Conservation (phyloP, 148 eudicot genomes). For the Pouteria glomerata region DNA sequence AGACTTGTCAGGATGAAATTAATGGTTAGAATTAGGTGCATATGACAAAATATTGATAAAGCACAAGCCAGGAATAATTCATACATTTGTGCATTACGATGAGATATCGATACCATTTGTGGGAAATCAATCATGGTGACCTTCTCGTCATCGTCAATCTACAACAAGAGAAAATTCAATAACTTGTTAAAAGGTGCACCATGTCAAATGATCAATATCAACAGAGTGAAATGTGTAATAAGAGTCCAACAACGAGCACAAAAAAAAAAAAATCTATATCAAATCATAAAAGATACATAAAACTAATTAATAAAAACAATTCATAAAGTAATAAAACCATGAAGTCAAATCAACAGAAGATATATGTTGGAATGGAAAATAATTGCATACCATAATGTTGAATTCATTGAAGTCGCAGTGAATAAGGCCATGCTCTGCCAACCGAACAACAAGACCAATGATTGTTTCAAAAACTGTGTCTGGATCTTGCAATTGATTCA, state of each 20-base stretch:
- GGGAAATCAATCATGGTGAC: slow-evolving; percentile 95
- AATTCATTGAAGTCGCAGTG: slow-evolving; percentile 98
- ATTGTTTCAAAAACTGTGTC: slow-evolving; percentile 74
- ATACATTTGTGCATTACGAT: slow-evolving; percentile 86
- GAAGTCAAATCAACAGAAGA: neutral
- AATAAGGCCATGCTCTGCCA: slow-evolving; percentile 97
- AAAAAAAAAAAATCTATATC: neutral
- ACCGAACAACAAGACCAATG: slow-evolving; percentile 59
- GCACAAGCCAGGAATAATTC: slow-evolving; percentile 10
- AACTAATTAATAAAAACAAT: neutral
- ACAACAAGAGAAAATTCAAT: slow-evolving; percentile 11
- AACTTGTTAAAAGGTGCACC: no score
- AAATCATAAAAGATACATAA: neutral
- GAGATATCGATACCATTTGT: slow-evolving; percentile 96
- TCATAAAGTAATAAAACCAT: neutral
- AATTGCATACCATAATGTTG: slow-evolving; percentile 70
- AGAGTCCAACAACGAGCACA: neutral
- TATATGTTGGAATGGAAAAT: neutral
- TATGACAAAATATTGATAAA: neutral
- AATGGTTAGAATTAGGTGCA: neutral
- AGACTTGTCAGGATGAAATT: neutral
- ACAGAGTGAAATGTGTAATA: neutral
- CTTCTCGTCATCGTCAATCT: slow-evolving; percentile 93
- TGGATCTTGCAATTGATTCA: slow-evolving; percentile 79
- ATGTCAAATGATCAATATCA: no score